Evolutionary conservation across 495 filamentous ascomycete species (phyloP).

Genomic region (Xylaria telfairii): DNA sequence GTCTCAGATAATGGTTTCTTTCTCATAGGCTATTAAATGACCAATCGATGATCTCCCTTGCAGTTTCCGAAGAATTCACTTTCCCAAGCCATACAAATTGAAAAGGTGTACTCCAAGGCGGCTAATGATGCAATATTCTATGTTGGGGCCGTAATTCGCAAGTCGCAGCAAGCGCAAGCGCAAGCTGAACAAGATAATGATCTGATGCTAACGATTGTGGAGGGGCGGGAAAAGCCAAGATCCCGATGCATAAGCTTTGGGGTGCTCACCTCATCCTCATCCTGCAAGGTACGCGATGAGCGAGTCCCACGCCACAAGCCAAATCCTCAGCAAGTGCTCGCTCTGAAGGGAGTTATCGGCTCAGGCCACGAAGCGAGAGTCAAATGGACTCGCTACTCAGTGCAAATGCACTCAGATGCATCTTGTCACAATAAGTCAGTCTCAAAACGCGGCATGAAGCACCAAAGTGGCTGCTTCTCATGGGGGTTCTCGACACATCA

Average conservation of each 20-base stretch:
- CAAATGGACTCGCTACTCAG: not conserved
- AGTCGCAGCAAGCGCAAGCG: not conserved
- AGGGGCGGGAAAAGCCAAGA: slow-evolving; percentile 18
- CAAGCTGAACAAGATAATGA: slow-evolving; percentile 22
- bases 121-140: not conserved
- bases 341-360: not conserved
- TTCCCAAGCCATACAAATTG: not conserved
- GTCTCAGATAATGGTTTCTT: not conserved
- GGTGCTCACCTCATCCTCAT: slow-evolving; percentile 20
- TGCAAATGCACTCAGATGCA: slow-evolving; percentile 13
- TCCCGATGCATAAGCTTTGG: slow-evolving; percentile 8
- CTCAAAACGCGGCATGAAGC: not conserved
- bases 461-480: not conserved
- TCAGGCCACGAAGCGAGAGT: not conserved
- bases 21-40: not conserved
- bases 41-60: slow-evolving; percentile 5
- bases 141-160: not conserved
- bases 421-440: slow-evolving; percentile 14
- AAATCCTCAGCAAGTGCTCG: not conserved
- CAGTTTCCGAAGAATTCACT: not conserved
- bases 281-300: slow-evolving; percentile 23
- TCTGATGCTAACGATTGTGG: slow-evolving; percentile 20
- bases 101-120: not conserved
- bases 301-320: not conserved
- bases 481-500: slow-evolving; percentile 10